phyloP scores from a whole-genome alignment of 164 flowering plant genomes.

The Litsea cubeba region DNA sequence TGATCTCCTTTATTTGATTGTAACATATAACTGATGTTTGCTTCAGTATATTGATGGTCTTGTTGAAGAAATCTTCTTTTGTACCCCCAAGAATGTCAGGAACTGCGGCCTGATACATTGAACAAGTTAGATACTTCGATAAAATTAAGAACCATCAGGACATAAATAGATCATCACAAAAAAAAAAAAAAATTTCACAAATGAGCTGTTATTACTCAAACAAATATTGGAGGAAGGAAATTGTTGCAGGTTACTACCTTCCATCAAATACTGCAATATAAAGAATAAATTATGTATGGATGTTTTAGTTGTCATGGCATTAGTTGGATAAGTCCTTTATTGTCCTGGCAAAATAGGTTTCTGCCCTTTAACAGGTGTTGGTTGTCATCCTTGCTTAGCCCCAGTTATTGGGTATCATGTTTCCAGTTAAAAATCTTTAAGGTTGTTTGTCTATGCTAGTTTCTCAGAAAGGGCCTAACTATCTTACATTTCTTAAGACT shows the following conservation, averaged over 20 bases:
- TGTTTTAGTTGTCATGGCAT: too few relatives aligned
- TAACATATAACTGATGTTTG: conserved; percentile 45
- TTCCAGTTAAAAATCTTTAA: too few relatives aligned
- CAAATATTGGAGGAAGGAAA: background rate
- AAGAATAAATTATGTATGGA: too few relatives aligned
- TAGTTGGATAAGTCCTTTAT: too few relatives aligned
- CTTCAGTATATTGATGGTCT: conserved; percentile 41
- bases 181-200: background rate
- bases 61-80: conserved; percentile 45
- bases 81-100: conserved; percentile 59
- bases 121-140: background rate
- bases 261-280: too few relatives aligned
- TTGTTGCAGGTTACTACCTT: background rate
- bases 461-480: too few relatives aligned
- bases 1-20: conserved; percentile 36
- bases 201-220: background rate
- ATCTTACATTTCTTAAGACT: too few relatives aligned
- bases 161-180: background rate
- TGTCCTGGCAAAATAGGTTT: too few relatives aligned
- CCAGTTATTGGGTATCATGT: too few relatives aligned
- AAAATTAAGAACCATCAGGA: background rate
- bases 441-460: too few relatives aligned
- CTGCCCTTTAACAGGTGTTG: too few relatives aligned
- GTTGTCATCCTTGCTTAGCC: too few relatives aligned
- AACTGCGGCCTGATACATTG: conserved; percentile 60